Conservation (phyloP, 768 basidiomycete genomes). For the Xerocomus spinulosus region DNA sequence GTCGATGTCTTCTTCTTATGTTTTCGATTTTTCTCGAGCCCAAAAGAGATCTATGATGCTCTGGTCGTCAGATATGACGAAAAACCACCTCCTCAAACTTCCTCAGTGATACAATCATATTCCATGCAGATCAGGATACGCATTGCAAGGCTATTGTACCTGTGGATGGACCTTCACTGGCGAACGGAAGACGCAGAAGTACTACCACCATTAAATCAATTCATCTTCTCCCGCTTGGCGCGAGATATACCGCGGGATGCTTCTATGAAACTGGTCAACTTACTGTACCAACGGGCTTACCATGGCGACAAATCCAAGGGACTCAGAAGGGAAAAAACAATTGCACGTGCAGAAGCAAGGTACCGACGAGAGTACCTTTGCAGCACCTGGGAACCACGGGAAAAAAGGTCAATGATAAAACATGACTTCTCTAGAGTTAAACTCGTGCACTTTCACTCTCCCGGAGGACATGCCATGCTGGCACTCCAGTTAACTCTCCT, state of each 20-base stretch:
- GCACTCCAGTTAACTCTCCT: slow-evolving; percentile 42
- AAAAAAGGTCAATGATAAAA: slow-evolving; percentile 27
- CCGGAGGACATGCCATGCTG: slow-evolving; percentile 39
- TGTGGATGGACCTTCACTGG: slow-evolving; percentile 77
- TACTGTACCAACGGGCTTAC: slow-evolving; percentile 27
- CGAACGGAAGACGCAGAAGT: slow-evolving; percentile 42
- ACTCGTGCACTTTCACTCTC: slow-evolving; percentile 33
- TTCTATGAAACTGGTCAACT: slow-evolving; percentile 25
- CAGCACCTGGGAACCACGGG: slow-evolving; percentile 25
- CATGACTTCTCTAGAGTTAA: slow-evolving; percentile 26
- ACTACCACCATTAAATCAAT: slow-evolving; percentile 28
- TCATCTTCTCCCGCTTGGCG: slow-evolving; percentile 29
- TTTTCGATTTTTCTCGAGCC: slow-evolving; percentile 63
- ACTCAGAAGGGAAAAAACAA: slow-evolving; percentile 23
- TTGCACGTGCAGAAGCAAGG: slow-evolving; percentile 20
- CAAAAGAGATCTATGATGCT: slow-evolving; percentile 41
- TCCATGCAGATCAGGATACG: slow-evolving; percentile 49
- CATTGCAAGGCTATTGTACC: slow-evolving; percentile 55
- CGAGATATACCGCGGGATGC: slow-evolving; percentile 28
- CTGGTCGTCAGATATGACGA: slow-evolving; percentile 50
- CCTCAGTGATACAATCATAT: slow-evolving; percentile 37
- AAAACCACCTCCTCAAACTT: slow-evolving; percentile 12
- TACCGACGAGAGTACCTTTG: slow-evolving; percentile 14
- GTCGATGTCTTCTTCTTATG: slow-evolving; percentile 59
- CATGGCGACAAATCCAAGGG: slow-evolving; percentile 22